phyloP scores from a whole-genome alignment of 768 basidiomycete genomes.

The Termitomyces sp. region DNA sequence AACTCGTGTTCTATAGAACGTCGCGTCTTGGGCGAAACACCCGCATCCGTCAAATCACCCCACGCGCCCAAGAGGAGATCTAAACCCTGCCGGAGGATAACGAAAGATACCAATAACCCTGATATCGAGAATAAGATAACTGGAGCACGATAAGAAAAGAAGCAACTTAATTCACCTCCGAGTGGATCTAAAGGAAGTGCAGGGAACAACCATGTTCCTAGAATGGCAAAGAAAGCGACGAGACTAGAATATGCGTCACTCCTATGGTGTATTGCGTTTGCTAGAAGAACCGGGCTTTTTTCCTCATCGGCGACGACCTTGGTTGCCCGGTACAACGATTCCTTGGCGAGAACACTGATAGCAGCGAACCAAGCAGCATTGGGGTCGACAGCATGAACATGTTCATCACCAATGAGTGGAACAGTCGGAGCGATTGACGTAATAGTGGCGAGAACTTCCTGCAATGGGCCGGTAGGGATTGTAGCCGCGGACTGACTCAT shows the following conservation, averaged over 20 bases:
- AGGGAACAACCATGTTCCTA: slow-evolving; percentile 85
- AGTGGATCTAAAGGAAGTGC: slow-evolving; percentile 88
- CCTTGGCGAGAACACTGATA: slow-evolving; percentile 74
- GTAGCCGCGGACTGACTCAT: slow-evolving; percentile 62
- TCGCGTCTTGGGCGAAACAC: slow-evolving; percentile 55
- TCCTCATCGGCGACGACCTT: slow-evolving; percentile 89
- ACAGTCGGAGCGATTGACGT: slow-evolving; percentile 51
- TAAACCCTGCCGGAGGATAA: slow-evolving; percentile 80
- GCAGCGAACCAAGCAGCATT: slow-evolving; percentile 98
- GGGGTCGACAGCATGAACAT: slow-evolving; percentile 68
- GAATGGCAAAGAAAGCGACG: slow-evolving; percentile 88
- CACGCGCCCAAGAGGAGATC: slow-evolving; percentile 63
- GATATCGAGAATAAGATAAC: background rate
- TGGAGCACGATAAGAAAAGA: background rate
- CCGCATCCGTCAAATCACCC: slow-evolving; percentile 80
- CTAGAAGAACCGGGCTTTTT: slow-evolving; percentile 83
- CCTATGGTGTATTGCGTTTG: slow-evolving; percentile 98
- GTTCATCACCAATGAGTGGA: slow-evolving; percentile 49
- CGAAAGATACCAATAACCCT: slow-evolving; percentile 86
- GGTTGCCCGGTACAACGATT: slow-evolving; percentile 89
- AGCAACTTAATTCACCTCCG: slow-evolving; percentile 55
- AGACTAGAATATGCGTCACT: slow-evolving; percentile 92
- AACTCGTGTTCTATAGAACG: slow-evolving; percentile 50
- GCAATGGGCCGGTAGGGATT: slow-evolving; percentile 58
- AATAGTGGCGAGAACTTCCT: slow-evolving; percentile 55